Percentiles rank a stretch among this genome's conserved stretches.
phyloP scores from a whole-genome alignment of 257 asterid genomes.

The Fraxinus anomala region DNA sequence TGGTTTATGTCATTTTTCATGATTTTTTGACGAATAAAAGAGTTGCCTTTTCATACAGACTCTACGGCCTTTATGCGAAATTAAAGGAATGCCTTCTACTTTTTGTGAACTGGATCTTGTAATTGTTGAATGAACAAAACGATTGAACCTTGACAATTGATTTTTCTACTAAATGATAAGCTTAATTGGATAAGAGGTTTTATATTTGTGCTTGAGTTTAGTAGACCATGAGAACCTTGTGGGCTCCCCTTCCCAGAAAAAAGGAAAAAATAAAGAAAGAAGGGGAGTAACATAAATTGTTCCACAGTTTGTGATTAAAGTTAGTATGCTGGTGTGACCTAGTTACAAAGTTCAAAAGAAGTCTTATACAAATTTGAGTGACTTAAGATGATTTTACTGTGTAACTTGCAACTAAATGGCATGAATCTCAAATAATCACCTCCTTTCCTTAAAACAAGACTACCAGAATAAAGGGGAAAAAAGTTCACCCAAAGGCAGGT shows the following conservation, averaged over 20 bases:
- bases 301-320: not conserved
- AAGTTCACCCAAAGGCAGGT: constrained; percentile 3
- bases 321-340: not conserved
- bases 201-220: not conserved
- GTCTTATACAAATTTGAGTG: constrained; percentile 9
- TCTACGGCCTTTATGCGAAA: not conserved
- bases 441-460: not conserved
- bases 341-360: not conserved
- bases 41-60: not conserved
- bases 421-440: not conserved
- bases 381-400: not conserved
- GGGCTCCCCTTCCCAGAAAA: not conserved
- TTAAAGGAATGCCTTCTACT: not conserved
- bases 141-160: not conserved
- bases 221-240: not conserved
- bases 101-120: constrained; percentile 16
- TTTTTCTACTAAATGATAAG: not conserved
- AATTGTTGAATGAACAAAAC: constrained; percentile 6
- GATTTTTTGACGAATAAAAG: constrained; percentile 4
- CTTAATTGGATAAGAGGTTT: not conserved
- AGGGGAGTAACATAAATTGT: not conserved
- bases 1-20: constrained; percentile 6
- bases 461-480: not conserved
- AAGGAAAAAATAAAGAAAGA: not conserved
- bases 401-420: constrained; percentile 6